Percentiles rank a stretch among this genome's conserved stretches.
Evolutionary conservation across 495 filamentous ascomycete genomes (phyloP).

Genomic region (Aspergillus cavernicola): DNA sequence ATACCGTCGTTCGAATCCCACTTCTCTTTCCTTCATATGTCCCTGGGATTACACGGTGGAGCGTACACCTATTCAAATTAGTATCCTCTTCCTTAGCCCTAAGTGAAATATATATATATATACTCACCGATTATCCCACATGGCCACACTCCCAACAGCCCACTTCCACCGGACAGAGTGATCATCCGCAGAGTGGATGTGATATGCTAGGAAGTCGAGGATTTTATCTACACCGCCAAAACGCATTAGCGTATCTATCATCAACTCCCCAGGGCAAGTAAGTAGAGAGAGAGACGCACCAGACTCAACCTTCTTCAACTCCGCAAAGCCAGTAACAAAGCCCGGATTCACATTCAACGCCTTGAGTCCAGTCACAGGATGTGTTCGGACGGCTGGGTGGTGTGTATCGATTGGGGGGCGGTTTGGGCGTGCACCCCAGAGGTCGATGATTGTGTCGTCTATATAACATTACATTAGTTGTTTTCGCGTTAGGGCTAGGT

Average conservation of each 20-base stretch:
- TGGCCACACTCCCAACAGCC: conserved; percentile 50
- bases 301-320: conserved; percentile 52
- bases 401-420: conserved; percentile 50
- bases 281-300: conserved; percentile 10
- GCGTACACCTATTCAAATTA: conserved; percentile 25
- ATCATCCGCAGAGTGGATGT: conserved; percentile 52
- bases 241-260: background rate
- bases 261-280: background rate
- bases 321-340: conserved; percentile 50
- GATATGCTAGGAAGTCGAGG: conserved; percentile 47
- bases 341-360: conserved; percentile 49
- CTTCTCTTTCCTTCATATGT: conserved; percentile 43
- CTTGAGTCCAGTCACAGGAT: conserved; percentile 52
- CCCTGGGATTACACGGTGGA: conserved; percentile 52
- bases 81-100: background rate
- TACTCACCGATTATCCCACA: conserved; percentile 51
- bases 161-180: conserved; percentile 53
- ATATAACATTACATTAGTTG: background rate
- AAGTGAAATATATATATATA: no score
- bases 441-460: conserved; percentile 37
- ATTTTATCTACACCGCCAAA: conserved; percentile 37
- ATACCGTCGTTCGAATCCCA: conserved; percentile 51
- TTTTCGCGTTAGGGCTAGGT: conserved; percentile 16
- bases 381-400: conserved; percentile 52
- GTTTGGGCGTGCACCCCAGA: conserved; percentile 47